Conservation (phyloP, 2,329 filamentous ascomycete genomes). For the Colletotrichum eleusines region DNA sequence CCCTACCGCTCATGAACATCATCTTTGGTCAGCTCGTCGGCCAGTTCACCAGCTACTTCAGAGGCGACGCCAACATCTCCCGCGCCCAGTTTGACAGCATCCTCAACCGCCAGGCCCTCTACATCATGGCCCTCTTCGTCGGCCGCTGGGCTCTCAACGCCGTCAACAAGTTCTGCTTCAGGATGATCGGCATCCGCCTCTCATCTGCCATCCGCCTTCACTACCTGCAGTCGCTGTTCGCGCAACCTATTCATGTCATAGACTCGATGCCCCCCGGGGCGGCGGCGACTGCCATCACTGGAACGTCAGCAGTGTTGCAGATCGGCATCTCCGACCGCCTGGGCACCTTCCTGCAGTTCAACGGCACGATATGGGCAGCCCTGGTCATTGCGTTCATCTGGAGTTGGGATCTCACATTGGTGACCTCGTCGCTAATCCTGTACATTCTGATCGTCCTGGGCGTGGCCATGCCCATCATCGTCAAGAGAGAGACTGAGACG, state of each 20-base stretch:
- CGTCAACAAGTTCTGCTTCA: constrained; percentile 70
- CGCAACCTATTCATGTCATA: constrained; percentile 62
- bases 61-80: constrained; percentile 45
- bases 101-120: constrained; percentile 50
- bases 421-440: constrained; percentile 60
- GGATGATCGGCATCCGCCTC: constrained; percentile 71
- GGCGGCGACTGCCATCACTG: constrained; percentile 65
- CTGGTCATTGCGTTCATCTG: constrained; percentile 65
- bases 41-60: constrained; percentile 47
- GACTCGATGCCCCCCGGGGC: constrained; percentile 64
- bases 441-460: constrained; percentile 53
- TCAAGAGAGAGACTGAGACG: constrained; percentile 45
- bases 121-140: constrained; percentile 78
- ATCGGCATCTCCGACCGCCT: constrained; percentile 66
- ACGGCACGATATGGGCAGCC: constrained; percentile 58
- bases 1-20: constrained; percentile 54
- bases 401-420: constrained; percentile 65
- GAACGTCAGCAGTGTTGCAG: constrained; percentile 65
- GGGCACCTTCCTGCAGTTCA: constrained; percentile 57
- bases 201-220: constrained; percentile 68
- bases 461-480: constrained; percentile 49
- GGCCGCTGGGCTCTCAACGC: constrained; percentile 74
- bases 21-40: constrained; percentile 51
- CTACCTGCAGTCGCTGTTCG: constrained; percentile 63
- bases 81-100: constrained; percentile 41